Conservation (phyloP, 257 asterid species). For the Penstemon davidsonii region DNA sequence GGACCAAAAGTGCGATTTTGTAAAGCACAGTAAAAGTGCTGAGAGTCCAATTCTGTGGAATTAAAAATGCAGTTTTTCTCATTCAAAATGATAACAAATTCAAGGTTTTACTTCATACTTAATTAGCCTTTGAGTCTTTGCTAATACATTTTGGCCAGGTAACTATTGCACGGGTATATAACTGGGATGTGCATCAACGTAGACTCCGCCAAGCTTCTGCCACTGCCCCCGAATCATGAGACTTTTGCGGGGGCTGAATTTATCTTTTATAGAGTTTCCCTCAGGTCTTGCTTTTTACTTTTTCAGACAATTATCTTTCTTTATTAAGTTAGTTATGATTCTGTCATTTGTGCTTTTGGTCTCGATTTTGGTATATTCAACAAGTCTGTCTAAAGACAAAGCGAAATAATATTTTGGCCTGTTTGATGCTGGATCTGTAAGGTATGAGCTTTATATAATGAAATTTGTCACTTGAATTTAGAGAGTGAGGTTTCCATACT, state of each 20-base stretch:
- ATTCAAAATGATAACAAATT: background rate
- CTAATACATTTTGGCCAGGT: conserved; percentile 52
- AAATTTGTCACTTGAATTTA: too few species aligned
- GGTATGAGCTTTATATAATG: too few species aligned
- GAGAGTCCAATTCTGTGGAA: too few species aligned
- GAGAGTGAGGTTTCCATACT: conserved; percentile 1
- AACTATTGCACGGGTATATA: conserved; percentile 83
- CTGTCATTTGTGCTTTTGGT: conserved; percentile 17
- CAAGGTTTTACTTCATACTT: background rate
- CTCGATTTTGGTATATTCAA: conserved; percentile 16
- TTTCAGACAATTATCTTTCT: conserved; percentile 13
- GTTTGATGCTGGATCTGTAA: conserved; percentile 21
- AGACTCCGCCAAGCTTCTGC: conserved; percentile 56
- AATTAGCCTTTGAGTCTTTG: background rate
- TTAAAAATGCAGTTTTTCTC: too few species aligned
- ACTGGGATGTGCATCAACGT: conserved; percentile 94
- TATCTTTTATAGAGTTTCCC: conserved; percentile 20
- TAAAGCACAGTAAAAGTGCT: background rate
- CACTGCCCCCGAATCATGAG: conserved; percentile 39
- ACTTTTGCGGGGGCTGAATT: conserved; percentile 15
- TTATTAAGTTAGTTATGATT: background rate
- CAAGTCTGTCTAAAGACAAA: conserved; percentile 3
- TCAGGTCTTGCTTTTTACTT: conserved; percentile 10
- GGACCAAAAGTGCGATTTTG: background rate
- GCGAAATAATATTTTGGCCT: background rate